Evolutionary conservation across 805 yeast species (phyloP).

Genomic region (Pichia cephalocereana): DNA sequence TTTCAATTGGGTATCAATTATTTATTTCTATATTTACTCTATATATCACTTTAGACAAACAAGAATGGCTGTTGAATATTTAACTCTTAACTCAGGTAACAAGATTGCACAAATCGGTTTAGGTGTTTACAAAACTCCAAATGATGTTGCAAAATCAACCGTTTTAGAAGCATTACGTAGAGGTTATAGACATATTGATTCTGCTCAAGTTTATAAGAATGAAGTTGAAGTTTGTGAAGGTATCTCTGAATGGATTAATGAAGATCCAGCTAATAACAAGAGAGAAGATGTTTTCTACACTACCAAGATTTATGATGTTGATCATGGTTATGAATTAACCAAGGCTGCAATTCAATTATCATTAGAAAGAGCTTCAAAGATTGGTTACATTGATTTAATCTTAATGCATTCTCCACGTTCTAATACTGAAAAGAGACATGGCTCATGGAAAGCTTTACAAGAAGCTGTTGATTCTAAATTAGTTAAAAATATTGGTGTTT

Average conservation of each 20-base stretch:
- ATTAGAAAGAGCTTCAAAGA: conserved; percentile 30
- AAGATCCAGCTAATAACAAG: conserved; percentile 15
- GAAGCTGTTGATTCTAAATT: conserved; percentile 41
- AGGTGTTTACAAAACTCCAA: conserved; percentile 43
- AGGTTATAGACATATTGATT: conserved; percentile 70
- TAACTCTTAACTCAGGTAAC: conserved; percentile 37
- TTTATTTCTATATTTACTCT: too few relatives aligned
- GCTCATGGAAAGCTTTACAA: conserved; percentile 46
- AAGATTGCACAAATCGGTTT: conserved; percentile 48
- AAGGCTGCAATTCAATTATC: conserved; percentile 33
- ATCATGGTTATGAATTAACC: conserved; percentile 29
- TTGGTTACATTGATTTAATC: conserved; percentile 43
- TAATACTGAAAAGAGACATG: conserved; percentile 28
- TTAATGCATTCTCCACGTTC: conserved; percentile 45
- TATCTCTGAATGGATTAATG: conserved; percentile 32
- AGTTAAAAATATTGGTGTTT: conserved; percentile 51
- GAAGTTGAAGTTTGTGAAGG: conserved; percentile 54
- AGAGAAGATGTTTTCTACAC: conserved; percentile 32
- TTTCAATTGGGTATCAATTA: too few relatives aligned
- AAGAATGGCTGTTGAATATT: neutral
- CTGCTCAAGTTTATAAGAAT: conserved; percentile 60
- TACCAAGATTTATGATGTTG: conserved; percentile 25
- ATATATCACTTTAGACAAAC: neutral
- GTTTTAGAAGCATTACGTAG: conserved; percentile 48
- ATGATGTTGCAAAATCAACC: conserved; percentile 29